Evolutionary conservation across 2,329 filamentous ascomycete species (phyloP), one percentile per base, ranked within the genome.

Genomic region (Penicillium sp.): DNA sequence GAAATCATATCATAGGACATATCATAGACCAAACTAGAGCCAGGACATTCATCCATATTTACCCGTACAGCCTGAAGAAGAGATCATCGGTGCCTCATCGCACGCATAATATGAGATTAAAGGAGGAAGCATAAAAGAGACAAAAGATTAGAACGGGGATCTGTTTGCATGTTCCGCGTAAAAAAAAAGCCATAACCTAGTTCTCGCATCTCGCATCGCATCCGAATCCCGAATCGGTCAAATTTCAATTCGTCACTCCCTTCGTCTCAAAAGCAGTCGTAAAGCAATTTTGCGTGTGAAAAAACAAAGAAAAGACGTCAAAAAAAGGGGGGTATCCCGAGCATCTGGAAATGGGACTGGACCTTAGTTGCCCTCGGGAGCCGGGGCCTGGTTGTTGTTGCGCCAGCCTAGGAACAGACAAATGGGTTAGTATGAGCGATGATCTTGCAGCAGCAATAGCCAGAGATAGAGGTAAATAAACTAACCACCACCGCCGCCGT

Each of bases 401-500:
- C 71, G 69, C 69, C 68, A 73, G 67, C 72, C 65, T 71, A 60
- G 60, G 58, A 24, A 50, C 15, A 47, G 4, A 24, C 0, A 28
- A 33, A 8, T 17, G 19, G n/a, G 35, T 62, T 33, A 49, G 33
- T 40, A 56, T 58, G 58, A 44, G 24, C 4, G 17, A 37, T 26
- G 2, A 19, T 30, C 22, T 55, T 55, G 53, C 6, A 9, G 30
- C 13, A 53, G n/a, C 9, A 22, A 40, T n/a, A 26, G 22, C 44
- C 13, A 24, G 35, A 15, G 50, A 26, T 8, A 49, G 28, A 49
- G 47, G 22, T 33, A 28, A 10, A 35, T 35, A 40, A 49, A 49
- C 66, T 65, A 58, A 70, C 67, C 66, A 63, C 68, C 70, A 8
- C 73, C 72, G 45, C 73, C 73, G 17, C 72, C 73, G 38, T 69